A percentile compares a stretch with the other conserved stretches of the same genome.
These are phyloP conservation scores for Chrysosporium keratinophilum DNA, from an alignment of 2,329 filamentous ascomycete species.

Conservation along the genomic window DNA sequence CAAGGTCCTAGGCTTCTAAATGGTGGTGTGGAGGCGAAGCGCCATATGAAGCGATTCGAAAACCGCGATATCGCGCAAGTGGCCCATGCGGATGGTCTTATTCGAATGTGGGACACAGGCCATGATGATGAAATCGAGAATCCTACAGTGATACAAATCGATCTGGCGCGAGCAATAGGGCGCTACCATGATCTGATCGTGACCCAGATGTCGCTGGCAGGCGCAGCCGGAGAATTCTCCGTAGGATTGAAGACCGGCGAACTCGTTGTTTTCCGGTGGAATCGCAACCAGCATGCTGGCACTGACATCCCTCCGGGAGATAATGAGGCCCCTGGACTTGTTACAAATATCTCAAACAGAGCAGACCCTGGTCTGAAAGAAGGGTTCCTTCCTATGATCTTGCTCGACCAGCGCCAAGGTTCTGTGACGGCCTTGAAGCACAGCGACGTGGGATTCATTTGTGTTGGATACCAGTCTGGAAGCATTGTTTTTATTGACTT, in stretches of 20 bases:
- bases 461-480: constrained; percentile 73
- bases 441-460: constrained; percentile 89
- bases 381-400: constrained; percentile 65
- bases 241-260: constrained; percentile 77
- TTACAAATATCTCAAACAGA: constrained; percentile 64
- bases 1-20: constrained; percentile 67
- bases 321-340: constrained; percentile 53
- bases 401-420: constrained; percentile 77
- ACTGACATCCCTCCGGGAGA: constrained; percentile 44
- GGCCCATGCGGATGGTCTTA: constrained; percentile 78
- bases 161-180: constrained; percentile 70
- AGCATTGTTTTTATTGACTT: constrained; percentile 75
- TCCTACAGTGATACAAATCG: constrained; percentile 65
- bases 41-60: constrained; percentile 66
- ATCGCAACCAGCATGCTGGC: constrained; percentile 63
- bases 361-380: constrained; percentile 65
- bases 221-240: constrained; percentile 72
- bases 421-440: constrained; percentile 68
- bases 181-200: constrained; percentile 69
- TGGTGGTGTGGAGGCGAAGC: constrained; percentile 64
- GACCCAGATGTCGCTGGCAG: constrained; percentile 66
- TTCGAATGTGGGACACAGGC: constrained; percentile 88
- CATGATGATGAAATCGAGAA: constrained; percentile 93
- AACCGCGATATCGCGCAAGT: constrained; percentile 74
- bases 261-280: constrained; percentile 77